Evolutionary conservation across 306 rosid genomes (phyloP), one percentile per base, ranked within the genome.

Genomic region (Castanopsis chinensis): DNA sequence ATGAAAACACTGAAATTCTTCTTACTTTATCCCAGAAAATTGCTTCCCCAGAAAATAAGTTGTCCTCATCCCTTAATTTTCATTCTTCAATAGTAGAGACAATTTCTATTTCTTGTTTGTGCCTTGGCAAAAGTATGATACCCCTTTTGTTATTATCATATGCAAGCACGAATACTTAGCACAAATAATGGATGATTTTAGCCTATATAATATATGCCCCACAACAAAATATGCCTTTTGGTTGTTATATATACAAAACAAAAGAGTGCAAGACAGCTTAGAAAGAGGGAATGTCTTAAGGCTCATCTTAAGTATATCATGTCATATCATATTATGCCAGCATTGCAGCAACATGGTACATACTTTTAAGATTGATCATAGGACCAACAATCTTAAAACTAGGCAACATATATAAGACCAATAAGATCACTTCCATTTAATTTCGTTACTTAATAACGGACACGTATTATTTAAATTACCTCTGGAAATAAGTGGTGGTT

Each of bases 401-500:
- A 59, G 23, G 30, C 6, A 6, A 56, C 30, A 25, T 25, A 25
- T 25, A 25, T 25, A 25, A 25, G 27, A 25, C 1, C 27, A 25
- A 25, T 1, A 11, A 7, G 41, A 43, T 33, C 17, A 49, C 5
- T 60, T 51, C 57, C 41, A 27, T 58, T 28, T 43, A 51, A 37
- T 27, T 43, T 5, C 11, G 12, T 14, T 54, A 28, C 71, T 7
- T 73, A 10, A 51, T 9, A 58, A 35, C 4, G 14, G 12, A 64
- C 53, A 71, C n/a, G 58, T 20, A 70, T 2, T 13, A 52, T 33
- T 20, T 76, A 53, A 37, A 51, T 68, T 90, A 94, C 97, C 97
- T 92, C 79, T 43, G 89, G 55, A 78, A 63, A 68, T 85, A 88
- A 21, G 83, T 80, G 43, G 78, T 71, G 55, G 88, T 57, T 85